A percentile compares a stretch with the other conserved stretches of the same genome.
Conservation (phyloP, 2,329 filamentous ascomycete species). For the Neopestalotiopsis rosae region DNA sequence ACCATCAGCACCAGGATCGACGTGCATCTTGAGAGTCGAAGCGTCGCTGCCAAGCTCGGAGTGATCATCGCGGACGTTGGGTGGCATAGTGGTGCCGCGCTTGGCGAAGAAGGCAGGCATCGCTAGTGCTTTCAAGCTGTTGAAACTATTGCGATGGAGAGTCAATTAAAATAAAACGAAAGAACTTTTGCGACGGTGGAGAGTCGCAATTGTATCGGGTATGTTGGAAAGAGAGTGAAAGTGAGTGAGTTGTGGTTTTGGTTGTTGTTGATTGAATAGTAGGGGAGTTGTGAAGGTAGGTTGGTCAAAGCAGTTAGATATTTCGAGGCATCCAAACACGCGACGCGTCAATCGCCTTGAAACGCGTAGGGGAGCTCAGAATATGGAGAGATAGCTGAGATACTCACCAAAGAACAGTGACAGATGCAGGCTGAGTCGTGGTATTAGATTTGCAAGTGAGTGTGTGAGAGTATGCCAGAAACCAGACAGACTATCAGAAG, state of each 20-base stretch:
- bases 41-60: conserved; percentile 14
- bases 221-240: background rate
- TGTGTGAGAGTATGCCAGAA: background rate
- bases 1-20: background rate
- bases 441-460: background rate
- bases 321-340: background rate
- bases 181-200: background rate
- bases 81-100: conserved; percentile 15
- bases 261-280: background rate
- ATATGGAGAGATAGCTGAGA: background rate
- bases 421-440: background rate
- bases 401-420: background rate
- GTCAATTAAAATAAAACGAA: background rate
- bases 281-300: background rate
- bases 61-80: conserved; percentile 3
- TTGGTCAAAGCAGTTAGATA: background rate
- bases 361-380: background rate
- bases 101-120: conserved; percentile 18
- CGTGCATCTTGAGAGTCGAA: conserved; percentile 12
- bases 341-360: background rate
- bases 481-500: background rate
- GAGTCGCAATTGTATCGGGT: background rate
- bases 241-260: background rate
- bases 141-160: background rate
- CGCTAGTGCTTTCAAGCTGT: background rate